These are phyloP conservation scores for Lodderomyces oxycetoniae DNA, from an alignment of 1,139 yeast species.

Conservation along the genomic window DNA sequence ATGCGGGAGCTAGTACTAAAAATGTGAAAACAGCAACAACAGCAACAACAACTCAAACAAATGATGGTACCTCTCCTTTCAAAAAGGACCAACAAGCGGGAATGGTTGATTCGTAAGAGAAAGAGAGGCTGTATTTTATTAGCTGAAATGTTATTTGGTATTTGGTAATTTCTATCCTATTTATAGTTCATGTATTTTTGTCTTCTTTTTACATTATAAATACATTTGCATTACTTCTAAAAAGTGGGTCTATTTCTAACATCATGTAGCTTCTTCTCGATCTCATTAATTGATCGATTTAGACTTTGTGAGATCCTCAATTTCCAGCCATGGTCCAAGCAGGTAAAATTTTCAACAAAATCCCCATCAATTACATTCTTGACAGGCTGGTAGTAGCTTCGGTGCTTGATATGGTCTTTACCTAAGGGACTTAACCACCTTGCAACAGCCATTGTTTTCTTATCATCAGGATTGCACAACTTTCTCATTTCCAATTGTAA, in stretches of 20 bases:
- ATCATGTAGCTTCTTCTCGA: slow-evolving; percentile 58
- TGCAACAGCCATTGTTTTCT: slow-evolving; percentile 29
- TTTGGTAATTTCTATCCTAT: neutral
- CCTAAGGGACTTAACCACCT: slow-evolving; percentile 34
- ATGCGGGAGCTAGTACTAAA: neutral
- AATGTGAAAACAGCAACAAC: slow-evolving; percentile 2
- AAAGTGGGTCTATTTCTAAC: slow-evolving; percentile 49
- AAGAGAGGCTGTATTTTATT: neutral
- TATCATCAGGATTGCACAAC: slow-evolving; percentile 17
- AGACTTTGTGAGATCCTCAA: slow-evolving; percentile 47
- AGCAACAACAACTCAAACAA: neutral
- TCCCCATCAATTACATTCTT: slow-evolving; percentile 86
- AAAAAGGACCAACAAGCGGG: slow-evolving; percentile 9
- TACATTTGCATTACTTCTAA: slow-evolving; percentile 11
- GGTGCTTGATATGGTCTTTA: slow-evolving; percentile 60
- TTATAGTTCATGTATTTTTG: too few species aligned
- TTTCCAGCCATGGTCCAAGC: slow-evolving; percentile 36
- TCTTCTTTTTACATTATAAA: too few species aligned
- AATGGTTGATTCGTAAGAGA: slow-evolving; percentile 9
- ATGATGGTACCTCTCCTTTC: slow-evolving; percentile 7
- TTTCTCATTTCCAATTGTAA: slow-evolving; percentile 50
- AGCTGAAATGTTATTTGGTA: neutral
- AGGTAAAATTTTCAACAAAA: slow-evolving; percentile 55
- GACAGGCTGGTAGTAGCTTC: slow-evolving; percentile 77
- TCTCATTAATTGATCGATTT: slow-evolving; percentile 54